Evolutionary conservation across 305 asterid species (phyloP).

Genomic region (Coffea humblotiana): DNA sequence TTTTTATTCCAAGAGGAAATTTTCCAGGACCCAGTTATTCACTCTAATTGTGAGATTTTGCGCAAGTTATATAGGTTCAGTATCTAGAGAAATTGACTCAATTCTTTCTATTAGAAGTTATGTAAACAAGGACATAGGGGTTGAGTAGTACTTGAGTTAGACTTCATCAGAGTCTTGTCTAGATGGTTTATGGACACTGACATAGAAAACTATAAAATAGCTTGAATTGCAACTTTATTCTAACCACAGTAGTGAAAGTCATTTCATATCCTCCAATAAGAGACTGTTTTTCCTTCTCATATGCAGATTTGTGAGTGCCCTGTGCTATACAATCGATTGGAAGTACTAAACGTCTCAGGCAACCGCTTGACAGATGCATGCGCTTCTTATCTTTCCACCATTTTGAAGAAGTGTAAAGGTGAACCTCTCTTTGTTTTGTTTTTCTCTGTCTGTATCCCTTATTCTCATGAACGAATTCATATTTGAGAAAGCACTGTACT

Average conservation of each 20-base stretch:
- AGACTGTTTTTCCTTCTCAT: slow-evolving; percentile 18
- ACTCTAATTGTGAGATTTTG: neutral
- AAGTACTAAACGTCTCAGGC: slow-evolving; percentile 86
- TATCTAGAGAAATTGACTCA: neutral
- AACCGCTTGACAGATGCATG: slow-evolving; percentile 86
- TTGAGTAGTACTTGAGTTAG: neutral
- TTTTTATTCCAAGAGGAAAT: no score
- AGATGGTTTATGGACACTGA: neutral
- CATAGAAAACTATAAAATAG: neutral
- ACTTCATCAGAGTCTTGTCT: no score
- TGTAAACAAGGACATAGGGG: neutral
- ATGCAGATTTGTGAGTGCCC: slow-evolving; percentile 80
- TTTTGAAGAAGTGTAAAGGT: slow-evolving; percentile 84
- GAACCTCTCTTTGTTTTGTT: slow-evolving; percentile 12
- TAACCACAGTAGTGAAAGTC: neutral
- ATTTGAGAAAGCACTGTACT: neutral
- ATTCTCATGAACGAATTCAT: no score
- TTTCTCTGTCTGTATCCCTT: neutral
- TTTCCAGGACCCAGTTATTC: no score
- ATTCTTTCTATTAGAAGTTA: neutral
- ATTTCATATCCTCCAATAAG: neutral
- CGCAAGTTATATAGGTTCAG: neutral
- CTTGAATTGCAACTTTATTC: neutral
- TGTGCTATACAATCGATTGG: slow-evolving; percentile 69
- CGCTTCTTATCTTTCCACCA: slow-evolving; percentile 79